phyloP scores from a whole-genome alignment of 208 protist genomes.

The Trypanosoma boissoni region DNA sequence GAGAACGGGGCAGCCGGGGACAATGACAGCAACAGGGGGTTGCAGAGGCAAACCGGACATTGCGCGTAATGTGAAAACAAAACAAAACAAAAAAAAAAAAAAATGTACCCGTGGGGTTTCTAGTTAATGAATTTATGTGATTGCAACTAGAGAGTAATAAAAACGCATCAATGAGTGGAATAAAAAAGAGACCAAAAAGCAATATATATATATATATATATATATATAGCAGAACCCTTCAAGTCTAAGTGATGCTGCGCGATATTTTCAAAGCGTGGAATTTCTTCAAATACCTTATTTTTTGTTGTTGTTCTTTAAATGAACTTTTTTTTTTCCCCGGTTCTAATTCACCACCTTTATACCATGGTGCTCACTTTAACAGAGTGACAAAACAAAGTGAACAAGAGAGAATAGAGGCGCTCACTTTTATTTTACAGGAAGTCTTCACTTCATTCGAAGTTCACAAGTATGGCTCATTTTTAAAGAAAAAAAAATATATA shows the following conservation, averaged over 20 bases:
- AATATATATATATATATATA: conserved; percentile 11
- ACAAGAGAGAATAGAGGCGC: no score
- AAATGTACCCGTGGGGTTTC: no score
- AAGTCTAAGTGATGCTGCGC: neutral
- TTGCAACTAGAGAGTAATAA: neutral
- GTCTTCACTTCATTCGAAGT: no score
- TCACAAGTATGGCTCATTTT: no score
- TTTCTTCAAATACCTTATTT: no score
- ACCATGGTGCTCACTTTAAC: no score
- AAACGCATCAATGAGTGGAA: conserved; percentile 1
- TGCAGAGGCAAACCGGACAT: neutral
- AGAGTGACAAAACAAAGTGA: conserved; percentile 1
- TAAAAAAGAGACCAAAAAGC: conserved; percentile 3
- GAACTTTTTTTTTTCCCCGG: no score
- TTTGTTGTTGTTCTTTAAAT: no score
- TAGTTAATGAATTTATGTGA: neutral
- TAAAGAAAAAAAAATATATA: conserved; percentile 3
- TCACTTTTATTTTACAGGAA: no score
- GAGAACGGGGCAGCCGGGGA: conserved; percentile 59
- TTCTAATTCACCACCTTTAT: no score
- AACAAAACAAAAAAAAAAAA: neutral
- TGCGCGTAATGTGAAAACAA: neutral
- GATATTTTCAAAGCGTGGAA: no score
- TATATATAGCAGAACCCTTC: neutral
- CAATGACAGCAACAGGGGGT: conserved; percentile 51